Conservation (phyloP, 2,329 filamentous ascomycete genomes). For the Taxawa tesnikishii region DNA sequence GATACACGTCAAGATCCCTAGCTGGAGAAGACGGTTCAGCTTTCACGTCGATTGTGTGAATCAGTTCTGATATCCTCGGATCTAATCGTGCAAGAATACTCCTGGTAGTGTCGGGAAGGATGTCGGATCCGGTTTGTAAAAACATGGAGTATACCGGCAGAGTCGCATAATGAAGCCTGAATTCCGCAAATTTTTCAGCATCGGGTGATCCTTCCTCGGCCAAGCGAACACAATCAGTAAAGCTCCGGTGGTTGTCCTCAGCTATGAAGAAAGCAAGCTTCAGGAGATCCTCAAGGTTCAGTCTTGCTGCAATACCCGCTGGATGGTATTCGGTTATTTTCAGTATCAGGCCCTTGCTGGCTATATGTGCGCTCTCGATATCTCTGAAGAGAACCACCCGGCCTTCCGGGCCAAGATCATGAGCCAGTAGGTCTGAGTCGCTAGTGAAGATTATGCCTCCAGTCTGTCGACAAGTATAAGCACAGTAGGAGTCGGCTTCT, state of each 20-base stretch:
- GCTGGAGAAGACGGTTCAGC: constrained; percentile 11
- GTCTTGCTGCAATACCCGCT: constrained; percentile 27
- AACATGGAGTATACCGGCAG: constrained; percentile 5
- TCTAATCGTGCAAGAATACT: constrained; percentile 24
- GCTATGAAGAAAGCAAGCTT: constrained; percentile 28
- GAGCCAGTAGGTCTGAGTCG: constrained; percentile 77
- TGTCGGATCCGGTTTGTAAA: not conserved
- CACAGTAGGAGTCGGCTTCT: constrained; percentile 78
- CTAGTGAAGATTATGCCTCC: constrained; percentile 56
- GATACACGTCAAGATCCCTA: constrained; percentile 39
- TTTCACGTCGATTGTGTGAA: constrained; percentile 29
- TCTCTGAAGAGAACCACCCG: constrained; percentile 58
- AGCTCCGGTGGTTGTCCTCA: constrained; percentile 17
- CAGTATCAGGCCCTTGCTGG: constrained; percentile 16
- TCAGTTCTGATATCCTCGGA: constrained; percentile 38
- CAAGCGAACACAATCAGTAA: constrained; percentile 16
- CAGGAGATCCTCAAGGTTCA: constrained; percentile 29
- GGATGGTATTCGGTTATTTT: constrained; percentile 25
- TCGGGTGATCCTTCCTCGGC: constrained; percentile 13
- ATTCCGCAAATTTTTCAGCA: constrained; percentile 15
- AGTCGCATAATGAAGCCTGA: constrained; percentile 18
- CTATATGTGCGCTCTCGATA: constrained; percentile 31
- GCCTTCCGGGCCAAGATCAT: constrained; percentile 52
- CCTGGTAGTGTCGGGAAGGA: not conserved
- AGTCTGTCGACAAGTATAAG: constrained; percentile 45